These are phyloP conservation scores for Reutealis trisperma DNA, from an alignment of 345 rosid genomes.

Conservation along the genomic window DNA sequence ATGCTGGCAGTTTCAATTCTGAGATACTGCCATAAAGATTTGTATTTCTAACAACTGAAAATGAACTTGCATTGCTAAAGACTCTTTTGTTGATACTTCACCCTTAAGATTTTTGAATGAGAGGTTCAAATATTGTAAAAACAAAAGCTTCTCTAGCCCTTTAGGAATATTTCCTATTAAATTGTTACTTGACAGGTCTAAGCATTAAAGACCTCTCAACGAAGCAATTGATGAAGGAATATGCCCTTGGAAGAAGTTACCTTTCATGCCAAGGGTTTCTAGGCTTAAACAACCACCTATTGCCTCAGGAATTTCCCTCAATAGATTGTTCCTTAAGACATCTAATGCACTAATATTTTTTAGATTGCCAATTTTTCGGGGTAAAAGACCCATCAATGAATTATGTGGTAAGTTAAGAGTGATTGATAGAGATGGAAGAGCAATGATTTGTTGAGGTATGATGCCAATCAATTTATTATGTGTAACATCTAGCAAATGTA, in stretches of 20 bases:
- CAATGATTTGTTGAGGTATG: conserved; percentile 3
- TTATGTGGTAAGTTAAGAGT: background rate
- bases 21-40: conserved; percentile 17
- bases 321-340: background rate
- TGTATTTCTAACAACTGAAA: conserved; percentile 1
- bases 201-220: conserved; percentile 3
- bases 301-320: conserved; percentile 10
- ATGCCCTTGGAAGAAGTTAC: conserved; percentile 12
- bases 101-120: conserved; percentile 17
- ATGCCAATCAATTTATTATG: conserved; percentile 6
- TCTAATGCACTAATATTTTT: background rate
- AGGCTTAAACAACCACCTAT: conserved; percentile 11
- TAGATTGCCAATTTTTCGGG: background rate
- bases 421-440: background rate
- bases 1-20: conserved; percentile 5
- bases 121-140: conserved; percentile 5
- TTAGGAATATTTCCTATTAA: conserved; percentile 15
- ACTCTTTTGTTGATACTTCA: conserved; percentile 18
- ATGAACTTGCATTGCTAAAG: conserved; percentile 7
- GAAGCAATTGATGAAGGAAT: conserved; percentile 9
- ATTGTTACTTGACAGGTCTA: conserved; percentile 15
- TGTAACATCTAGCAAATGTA: background rate
- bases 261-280: background rate
- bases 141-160: background rate
- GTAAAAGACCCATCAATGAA: conserved; percentile 2